Evolutionary conservation across 345 rosid species (phyloP), one percentile per base, ranked within the genome.

Genomic region (Kernera saxatilis): DNA sequence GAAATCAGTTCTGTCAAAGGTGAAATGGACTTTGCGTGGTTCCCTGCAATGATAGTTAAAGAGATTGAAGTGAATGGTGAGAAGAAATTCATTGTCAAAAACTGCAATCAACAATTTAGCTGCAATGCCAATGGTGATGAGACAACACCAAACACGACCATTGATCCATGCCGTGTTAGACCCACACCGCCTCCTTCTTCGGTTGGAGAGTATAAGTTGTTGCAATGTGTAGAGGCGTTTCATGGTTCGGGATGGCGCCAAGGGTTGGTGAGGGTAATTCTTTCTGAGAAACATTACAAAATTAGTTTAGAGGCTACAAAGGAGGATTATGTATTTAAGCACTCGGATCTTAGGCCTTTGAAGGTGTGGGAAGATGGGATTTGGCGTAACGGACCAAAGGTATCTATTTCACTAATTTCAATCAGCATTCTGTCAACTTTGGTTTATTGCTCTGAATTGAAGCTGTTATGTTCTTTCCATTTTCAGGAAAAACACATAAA

Each of bases 241-340:
- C 73, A 22, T 78, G 77, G 65, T 55, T 55, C 17, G 8, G 77
- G 79, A 25, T 87, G 96, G 96, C 79, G 77, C 30, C 67, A 75
- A 64, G 96, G 92, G 46, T 63, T 75, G 18, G 80, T 89, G 33
- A 87, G 77, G 13, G 78, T 62, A 73, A 46, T 89, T 82, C 84
- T 85, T 41, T 13, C 70, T 27, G 77, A 76, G 6, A 81, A 72
- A 32, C 53, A 64, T 59, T 87, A 82, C 65, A 60, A 26, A 35
- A 82, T 89, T 44, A 70, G 43, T 53, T 80, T 87, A 23, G 80
- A 67, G 70, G 63, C 60, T 74, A 79, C 69, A 58, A 85, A 79
- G 49, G 80, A 78, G 79, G 78, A 64, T 43, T 36, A 12, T 39
- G 84, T 71, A 36, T 58, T 80, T 37, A 17, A 43, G 40, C 80